Percentiles rank a stretch among this genome's conserved stretches.
Evolutionary conservation across 169 alveolate species (phyloP).

Genomic region (Plasmodium reichenowi): DNA sequence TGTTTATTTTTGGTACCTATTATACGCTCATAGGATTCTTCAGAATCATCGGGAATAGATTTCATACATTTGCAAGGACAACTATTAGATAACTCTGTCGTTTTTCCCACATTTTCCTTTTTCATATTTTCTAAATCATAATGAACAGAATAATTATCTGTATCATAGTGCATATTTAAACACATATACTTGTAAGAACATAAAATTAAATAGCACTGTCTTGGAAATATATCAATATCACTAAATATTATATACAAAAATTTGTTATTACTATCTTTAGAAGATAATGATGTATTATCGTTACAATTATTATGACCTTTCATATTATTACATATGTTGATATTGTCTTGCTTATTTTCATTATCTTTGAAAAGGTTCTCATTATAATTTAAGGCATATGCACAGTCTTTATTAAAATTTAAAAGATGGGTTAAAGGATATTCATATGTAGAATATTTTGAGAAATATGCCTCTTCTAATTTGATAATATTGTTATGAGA

Average conservation of each 20-base stretch:
- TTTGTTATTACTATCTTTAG: constrained; percentile 35
- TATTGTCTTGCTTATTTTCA: neutral
- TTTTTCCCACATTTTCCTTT: constrained; percentile 62
- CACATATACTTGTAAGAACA: constrained; percentile 87
- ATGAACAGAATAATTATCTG: constrained; percentile 24
- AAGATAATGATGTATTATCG: neutral
- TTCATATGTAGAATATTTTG: constrained; percentile 30
- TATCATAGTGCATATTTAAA: constrained; percentile 86
- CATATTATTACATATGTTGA: neutral
- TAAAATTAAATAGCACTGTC: constrained; percentile 87
- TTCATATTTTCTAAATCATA: constrained; percentile 49
- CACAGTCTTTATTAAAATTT: constrained; percentile 58
- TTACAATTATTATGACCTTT: constrained; percentile 1
- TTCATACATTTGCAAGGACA: constrained; percentile 36
- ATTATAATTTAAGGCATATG: constrained; percentile 5
- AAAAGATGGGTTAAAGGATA: constrained; percentile 49
- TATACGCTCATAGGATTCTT: constrained; percentile 53
- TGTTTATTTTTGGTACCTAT: constrained; percentile 37
- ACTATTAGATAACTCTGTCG: constrained; percentile 32
- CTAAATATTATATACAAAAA: constrained; percentile 85
- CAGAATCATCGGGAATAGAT: neutral
- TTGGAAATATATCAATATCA: constrained; percentile 87
- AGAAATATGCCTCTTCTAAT: constrained; percentile 11
- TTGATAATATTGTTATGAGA: neutral
- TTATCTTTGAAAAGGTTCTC: neutral